A percentile compares a stretch with the other conserved stretches of the same genome.
Evolutionary conservation across 768 basidiomycete species (phyloP).

Genomic region (Thelephora aurantiotincta): DNA sequence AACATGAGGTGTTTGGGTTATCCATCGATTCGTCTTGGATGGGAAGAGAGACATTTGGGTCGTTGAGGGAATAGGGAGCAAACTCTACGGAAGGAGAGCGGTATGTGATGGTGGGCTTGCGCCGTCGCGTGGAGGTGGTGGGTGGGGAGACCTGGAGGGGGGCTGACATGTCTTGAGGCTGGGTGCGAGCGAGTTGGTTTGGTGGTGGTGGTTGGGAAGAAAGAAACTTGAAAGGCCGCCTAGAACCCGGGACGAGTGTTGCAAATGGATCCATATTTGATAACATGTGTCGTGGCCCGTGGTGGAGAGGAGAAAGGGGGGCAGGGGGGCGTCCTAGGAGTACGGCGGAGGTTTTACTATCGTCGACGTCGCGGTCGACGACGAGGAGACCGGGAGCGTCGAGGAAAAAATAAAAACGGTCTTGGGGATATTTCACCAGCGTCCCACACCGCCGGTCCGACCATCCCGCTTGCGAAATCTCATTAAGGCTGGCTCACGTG

Average conservation of each 20-base stretch:
- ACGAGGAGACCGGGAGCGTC: too few relatives aligned
- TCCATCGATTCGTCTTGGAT: conserved; percentile 8
- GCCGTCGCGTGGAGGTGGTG: conserved; percentile 22
- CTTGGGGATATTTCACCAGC: too few relatives aligned
- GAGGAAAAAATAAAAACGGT: too few relatives aligned
- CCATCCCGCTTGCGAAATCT: too few relatives aligned
- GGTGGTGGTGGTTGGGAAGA: background rate
- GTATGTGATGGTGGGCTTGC: conserved; percentile 46
- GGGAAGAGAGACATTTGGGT: conserved; percentile 10
- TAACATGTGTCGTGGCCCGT: background rate
- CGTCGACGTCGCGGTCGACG: too few relatives aligned
- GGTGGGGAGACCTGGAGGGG: background rate
- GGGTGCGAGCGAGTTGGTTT: background rate
- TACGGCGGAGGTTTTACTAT: too few relatives aligned
- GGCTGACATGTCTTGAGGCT: background rate
- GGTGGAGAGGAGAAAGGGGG: too few relatives aligned
- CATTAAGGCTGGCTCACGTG: too few relatives aligned
- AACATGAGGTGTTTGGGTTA: conserved; percentile 9
- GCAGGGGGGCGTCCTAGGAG: too few relatives aligned
- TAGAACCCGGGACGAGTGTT: background rate
- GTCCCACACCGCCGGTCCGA: too few relatives aligned
- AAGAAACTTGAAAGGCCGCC: background rate
- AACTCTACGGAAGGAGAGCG: conserved; percentile 34
- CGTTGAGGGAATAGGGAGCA: conserved; percentile 14
- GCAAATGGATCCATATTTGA: background rate